These are phyloP conservation scores for Lepiota subincarnata DNA, from an alignment of 768 basidiomycete species.

Conservation along the genomic window DNA sequence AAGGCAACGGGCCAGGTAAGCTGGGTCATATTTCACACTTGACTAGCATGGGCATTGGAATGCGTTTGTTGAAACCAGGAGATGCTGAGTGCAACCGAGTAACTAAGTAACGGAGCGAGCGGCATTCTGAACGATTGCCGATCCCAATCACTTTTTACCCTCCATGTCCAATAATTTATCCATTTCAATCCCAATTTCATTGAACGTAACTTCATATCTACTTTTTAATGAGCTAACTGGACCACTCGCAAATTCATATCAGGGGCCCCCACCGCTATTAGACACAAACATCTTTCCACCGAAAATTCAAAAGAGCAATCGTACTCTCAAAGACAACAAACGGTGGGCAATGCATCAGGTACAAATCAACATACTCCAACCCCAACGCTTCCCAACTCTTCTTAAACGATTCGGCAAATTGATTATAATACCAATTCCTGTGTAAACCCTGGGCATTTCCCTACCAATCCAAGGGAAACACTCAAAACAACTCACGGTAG, in stretches of 20 bases:
- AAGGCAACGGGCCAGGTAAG: too few species aligned
- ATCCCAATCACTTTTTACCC: slow-evolving; percentile 52
- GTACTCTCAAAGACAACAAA: slow-evolving; percentile 27
- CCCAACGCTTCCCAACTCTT: slow-evolving; percentile 36
- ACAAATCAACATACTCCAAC: slow-evolving; percentile 50
- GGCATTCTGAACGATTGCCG: slow-evolving; percentile 62
- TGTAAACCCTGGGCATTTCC: too few species aligned
- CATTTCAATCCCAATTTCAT: slow-evolving; percentile 46
- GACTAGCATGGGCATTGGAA: too few species aligned
- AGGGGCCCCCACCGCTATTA: too few species aligned
- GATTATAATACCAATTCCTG: slow-evolving; percentile 34
- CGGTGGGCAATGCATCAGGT: slow-evolving; percentile 51
- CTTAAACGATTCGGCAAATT: slow-evolving; percentile 37
- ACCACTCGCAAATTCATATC: slow-evolving; percentile 18
- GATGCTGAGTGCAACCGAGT: too few species aligned
- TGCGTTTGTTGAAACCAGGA: too few species aligned
- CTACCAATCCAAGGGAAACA: too few species aligned
- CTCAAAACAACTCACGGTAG: slow-evolving; percentile 29
- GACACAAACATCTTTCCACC: too few species aligned
- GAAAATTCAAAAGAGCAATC: not conserved
- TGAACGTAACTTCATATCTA: slow-evolving; percentile 30
- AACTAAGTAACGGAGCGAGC: too few species aligned
- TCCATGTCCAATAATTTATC: slow-evolving; percentile 45
- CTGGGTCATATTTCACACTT: too few species aligned
- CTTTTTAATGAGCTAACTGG: slow-evolving; percentile 31